Percentiles rank a stretch among this genome's conserved stretches.
These are phyloP conservation scores for Pseudocercospora crystallina DNA, from an alignment of 2,329 filamentous ascomycete species.

Conservation along the genomic window DNA sequence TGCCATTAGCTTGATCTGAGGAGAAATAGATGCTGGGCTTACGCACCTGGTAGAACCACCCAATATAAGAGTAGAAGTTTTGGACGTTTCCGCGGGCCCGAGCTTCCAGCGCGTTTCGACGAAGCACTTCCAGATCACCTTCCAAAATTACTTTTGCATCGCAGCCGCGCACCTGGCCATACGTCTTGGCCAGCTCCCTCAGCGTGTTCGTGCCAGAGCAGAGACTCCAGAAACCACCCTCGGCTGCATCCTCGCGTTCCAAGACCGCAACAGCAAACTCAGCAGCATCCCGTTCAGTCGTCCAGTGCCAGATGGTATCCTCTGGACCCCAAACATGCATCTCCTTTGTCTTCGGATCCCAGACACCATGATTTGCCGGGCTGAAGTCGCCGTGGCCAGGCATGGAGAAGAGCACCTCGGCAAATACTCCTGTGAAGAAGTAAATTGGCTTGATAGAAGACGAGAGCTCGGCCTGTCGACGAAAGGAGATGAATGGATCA, in stretches of 20 bases:
- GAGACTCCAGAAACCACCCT: slow-evolving; percentile 4
- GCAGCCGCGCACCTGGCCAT: background rate
- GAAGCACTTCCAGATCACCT: background rate
- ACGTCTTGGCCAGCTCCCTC: slow-evolving; percentile 1
- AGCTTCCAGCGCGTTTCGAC: background rate
- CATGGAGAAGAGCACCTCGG: slow-evolving; percentile 11
- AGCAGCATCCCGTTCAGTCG: slow-evolving; percentile 6
- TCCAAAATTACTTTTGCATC: background rate
- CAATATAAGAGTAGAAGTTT: slow-evolving; percentile 4
- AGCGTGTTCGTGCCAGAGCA: slow-evolving; percentile 4
- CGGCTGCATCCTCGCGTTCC: background rate
- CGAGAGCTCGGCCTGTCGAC: slow-evolving; percentile 7
- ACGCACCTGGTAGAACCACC: slow-evolving; percentile 3
- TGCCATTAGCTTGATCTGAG: too few species aligned
- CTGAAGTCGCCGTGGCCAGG: slow-evolving; percentile 9
- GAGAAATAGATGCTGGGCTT: too few species aligned
- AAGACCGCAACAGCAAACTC: slow-evolving; percentile 6
- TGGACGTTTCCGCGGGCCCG: background rate
- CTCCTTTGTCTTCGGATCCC: slow-evolving; percentile 8
- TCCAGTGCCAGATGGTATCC: slow-evolving; percentile 7
- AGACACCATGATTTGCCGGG: slow-evolving; percentile 1
- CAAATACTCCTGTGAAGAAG: slow-evolving; percentile 16
- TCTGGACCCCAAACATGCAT: slow-evolving; percentile 4
- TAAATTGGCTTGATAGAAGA: slow-evolving; percentile 12
- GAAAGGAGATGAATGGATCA: slow-evolving; percentile 11